These are phyloP conservation scores for Skeletonema potamos DNA, from an alignment of 108 stramenopile species.

Conservation along the genomic window DNA sequence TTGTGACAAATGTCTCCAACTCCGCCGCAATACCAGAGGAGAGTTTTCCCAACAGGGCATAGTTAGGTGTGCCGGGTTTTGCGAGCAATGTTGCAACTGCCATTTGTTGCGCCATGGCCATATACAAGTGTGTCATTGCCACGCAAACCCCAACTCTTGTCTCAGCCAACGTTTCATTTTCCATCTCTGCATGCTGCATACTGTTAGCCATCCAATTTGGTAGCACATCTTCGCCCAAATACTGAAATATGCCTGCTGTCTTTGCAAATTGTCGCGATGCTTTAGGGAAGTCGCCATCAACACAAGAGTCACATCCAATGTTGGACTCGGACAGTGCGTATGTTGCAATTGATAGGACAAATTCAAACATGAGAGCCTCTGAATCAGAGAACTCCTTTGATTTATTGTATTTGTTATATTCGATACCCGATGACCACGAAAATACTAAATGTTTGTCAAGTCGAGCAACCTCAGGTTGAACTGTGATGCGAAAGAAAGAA, in stretches of 20 bases:
- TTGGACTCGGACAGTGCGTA: slow-evolving; percentile 73
- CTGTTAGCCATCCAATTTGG: slow-evolving; percentile 86
- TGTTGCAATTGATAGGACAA: slow-evolving; percentile 72
- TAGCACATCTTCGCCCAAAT: slow-evolving; percentile 63
- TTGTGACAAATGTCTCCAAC: slow-evolving; percentile 69
- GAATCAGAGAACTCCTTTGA: slow-evolving; percentile 51
- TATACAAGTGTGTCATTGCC: slow-evolving; percentile 66
- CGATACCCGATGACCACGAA: slow-evolving; percentile 83
- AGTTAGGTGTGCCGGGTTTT: slow-evolving; percentile 82
- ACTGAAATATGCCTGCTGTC: slow-evolving; percentile 78
- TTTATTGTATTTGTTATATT: slow-evolving; percentile 46
- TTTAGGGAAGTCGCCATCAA: slow-evolving; percentile 77
- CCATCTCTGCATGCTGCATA: slow-evolving; percentile 54
- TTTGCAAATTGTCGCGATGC: slow-evolving; percentile 71
- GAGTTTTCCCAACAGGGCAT: slow-evolving; percentile 75
- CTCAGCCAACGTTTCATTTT: slow-evolving; percentile 68
- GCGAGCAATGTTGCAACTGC: slow-evolving; percentile 83
- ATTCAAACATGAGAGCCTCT: slow-evolving; percentile 90
- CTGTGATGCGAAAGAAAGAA: background rate
- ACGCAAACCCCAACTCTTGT: slow-evolving; percentile 63
- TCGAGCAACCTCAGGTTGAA: background rate
- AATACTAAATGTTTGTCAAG: slow-evolving; percentile 56
- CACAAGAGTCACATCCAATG: slow-evolving; percentile 68
- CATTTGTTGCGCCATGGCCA: slow-evolving; percentile 90
- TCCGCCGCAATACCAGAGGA: slow-evolving; percentile 68